Percentiles rank a stretch among this genome's conserved stretches.
phyloP scores from a whole-genome alignment of 2,329 filamentous ascomycete genomes.

The Hypocreales sp. region DNA sequence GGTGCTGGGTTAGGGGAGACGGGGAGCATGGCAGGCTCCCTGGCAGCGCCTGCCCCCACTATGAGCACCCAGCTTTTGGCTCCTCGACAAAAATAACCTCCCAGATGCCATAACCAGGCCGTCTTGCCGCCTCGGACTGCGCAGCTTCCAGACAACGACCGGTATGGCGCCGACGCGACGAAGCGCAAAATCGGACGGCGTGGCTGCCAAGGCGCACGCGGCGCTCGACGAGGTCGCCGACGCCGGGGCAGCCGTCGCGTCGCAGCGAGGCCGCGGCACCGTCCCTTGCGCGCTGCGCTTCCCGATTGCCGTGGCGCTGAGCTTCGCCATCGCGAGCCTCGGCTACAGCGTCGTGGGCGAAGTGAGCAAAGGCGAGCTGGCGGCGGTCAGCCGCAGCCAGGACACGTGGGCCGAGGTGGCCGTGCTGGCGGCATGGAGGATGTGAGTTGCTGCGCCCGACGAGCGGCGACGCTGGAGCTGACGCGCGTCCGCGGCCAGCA shows the following conservation, averaged over 20 bases:
- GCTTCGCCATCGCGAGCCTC: constrained; percentile 45
- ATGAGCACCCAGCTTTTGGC: no score
- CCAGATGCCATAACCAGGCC: no score
- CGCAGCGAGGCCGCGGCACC: constrained; percentile 6
- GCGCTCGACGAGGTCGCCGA: constrained; percentile 4
- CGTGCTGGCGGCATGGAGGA: constrained; percentile 34
- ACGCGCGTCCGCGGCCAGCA: constrained; percentile 22
- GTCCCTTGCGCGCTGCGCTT: constrained; percentile 32
- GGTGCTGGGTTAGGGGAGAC: no score
- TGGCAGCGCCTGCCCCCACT: no score
- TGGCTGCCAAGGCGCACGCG: constrained; percentile 6
- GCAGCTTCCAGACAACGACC: no score
- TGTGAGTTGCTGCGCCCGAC: constrained; percentile 26
- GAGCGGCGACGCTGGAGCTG: constrained; percentile 2
- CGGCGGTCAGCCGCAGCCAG: constrained; percentile 46
- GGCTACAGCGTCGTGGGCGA: constrained; percentile 48
- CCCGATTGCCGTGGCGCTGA: constrained; percentile 35
- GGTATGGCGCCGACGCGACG: constrained; percentile 9
- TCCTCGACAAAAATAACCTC: no score
- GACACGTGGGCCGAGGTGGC: constrained; percentile 47
- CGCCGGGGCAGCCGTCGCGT: background rate
- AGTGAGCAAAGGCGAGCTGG: constrained; percentile 49
- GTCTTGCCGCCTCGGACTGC: no score
- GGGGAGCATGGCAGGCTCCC: no score
- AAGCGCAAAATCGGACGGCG: constrained; percentile 6